A percentile compares a stretch with the other conserved stretches of the same genome.
phyloP scores from a whole-genome alignment of 164 flowering plant genomes.

The Sextonia rubra region DNA sequence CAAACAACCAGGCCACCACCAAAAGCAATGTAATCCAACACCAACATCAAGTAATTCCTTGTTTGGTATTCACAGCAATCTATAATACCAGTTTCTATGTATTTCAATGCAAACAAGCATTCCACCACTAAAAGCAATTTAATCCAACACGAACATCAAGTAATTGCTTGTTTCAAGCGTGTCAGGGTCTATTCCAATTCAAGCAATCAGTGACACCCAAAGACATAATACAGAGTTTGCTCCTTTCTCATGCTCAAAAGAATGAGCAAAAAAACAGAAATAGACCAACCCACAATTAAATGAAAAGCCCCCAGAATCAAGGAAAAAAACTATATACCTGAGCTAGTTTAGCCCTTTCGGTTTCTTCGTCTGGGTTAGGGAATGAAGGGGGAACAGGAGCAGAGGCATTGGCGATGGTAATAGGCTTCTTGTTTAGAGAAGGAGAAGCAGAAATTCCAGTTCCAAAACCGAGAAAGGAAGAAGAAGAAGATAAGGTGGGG shows the following conservation, averaged over 20 bases:
- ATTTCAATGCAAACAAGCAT: too few relatives aligned
- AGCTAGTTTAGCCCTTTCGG: conserved; percentile 73
- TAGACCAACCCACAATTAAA: not conserved
- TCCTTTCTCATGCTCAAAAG: too few relatives aligned
- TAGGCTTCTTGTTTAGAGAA: not conserved
- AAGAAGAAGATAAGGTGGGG: conserved; percentile 4
- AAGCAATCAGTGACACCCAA: too few relatives aligned
- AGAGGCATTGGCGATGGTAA: conserved; percentile 9
- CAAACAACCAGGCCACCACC: not conserved
- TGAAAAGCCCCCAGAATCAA: not conserved
- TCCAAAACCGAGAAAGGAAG: conserved; percentile 4
- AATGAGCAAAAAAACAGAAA: not conserved
- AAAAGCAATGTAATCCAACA: not conserved
- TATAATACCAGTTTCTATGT: too few relatives aligned
- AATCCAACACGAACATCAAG: too few relatives aligned
- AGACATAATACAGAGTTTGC: too few relatives aligned
- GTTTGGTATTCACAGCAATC: too few relatives aligned
- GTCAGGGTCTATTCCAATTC: too few relatives aligned
- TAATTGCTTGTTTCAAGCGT: too few relatives aligned
- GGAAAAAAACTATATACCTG: conserved; percentile 39
- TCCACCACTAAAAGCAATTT: too few relatives aligned
- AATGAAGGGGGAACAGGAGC: conserved; percentile 33
- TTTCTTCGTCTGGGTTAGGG: conserved; percentile 39
- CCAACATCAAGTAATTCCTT: not conserved
- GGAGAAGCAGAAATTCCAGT: not conserved